These are phyloP conservation scores for Penicillium ochrochloron DNA, from an alignment of 495 filamentous ascomycete species.

Conservation along the genomic window DNA sequence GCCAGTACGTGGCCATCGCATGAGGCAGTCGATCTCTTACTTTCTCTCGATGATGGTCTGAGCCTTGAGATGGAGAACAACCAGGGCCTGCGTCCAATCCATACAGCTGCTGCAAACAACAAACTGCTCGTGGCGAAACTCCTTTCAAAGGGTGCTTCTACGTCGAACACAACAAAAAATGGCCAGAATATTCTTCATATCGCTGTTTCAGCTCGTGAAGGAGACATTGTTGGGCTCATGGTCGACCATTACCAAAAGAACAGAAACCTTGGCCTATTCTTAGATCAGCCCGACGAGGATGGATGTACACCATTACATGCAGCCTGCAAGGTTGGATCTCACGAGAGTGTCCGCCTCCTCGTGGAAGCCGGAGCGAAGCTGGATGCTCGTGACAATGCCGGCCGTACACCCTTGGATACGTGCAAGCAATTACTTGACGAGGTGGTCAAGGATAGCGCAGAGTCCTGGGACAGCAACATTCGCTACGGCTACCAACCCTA, in stretches of 20 bases:
- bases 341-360: conserved; percentile 5
- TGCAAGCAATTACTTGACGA: neutral
- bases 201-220: conserved; percentile 9
- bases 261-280: neutral
- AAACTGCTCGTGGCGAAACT: conserved; percentile 9
- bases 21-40: neutral
- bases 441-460: neutral
- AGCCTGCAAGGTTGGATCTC: conserved; percentile 7
- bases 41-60: neutral
- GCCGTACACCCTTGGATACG: conserved; percentile 3
- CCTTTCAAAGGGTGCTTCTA: conserved; percentile 7
- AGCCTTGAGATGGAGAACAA: conserved; percentile 3
- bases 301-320: conserved; percentile 3
- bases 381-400: neutral
- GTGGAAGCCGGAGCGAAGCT: conserved; percentile 5
- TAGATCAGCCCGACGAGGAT: neutral
- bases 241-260: neutral
- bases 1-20: neutral
- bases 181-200: conserved; percentile 8
- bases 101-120: conserved; percentile 4
- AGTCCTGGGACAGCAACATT: neutral
- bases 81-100: neutral
- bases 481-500: neutral
- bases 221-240: conserved; percentile 6
- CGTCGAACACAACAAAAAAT: neutral